Base-by-base conservation (phyloP, 2,329 filamentous ascomycete species). In the Botrytis galanthina region DNA sequence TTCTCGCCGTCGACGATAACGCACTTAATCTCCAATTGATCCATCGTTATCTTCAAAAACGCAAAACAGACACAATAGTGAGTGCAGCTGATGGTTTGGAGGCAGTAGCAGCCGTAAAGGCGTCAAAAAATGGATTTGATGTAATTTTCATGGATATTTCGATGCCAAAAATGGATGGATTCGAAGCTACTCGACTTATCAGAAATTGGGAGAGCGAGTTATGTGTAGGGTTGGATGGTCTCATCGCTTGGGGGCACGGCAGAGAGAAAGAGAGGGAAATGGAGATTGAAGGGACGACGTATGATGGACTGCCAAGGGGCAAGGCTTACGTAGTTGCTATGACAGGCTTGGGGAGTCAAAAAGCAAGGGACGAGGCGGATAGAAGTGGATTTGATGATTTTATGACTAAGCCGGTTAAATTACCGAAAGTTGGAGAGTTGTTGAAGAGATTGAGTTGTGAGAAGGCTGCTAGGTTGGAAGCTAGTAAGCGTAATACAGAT, bases 351-450 rank as follows among this genome's bases (percentile, higher is more conserved):
- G 86, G 84, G 2, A 86, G 84, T 67, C 81, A 82, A 0, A 84
- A 84, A 69, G 85, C 84, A 2, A 83, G 84, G 69, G 81, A 84
- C 44, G 84, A 88, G 74, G 86, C 86, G 1, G 82, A 85, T 60
- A 83, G 83, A 0, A 86, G 85, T 70, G 87, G 87, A 0, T 82
- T 88, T n/a, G 86, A 89, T 72, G 76, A 87, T 39, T 88, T 88
- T 66, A 75, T 89, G 16, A 86, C 87, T 5, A 87, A 87, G 77
- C 86, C 86, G 0, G 84, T 87, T 32, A 74, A 75, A 26, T 77
- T 80, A 48, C 70, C 48, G 5, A 76, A 73, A 62, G 75, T 79
- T 59, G 76, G 77, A 32, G 71, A 73, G 26, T 70, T 79, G 42
- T 66, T 79, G 35, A 71, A 70, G 68, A 73, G 57, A 29, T 42